These are phyloP conservation scores for Strigomonas oncopelti DNA, from an alignment of 208 protist species.

Conservation along the genomic window DNA sequence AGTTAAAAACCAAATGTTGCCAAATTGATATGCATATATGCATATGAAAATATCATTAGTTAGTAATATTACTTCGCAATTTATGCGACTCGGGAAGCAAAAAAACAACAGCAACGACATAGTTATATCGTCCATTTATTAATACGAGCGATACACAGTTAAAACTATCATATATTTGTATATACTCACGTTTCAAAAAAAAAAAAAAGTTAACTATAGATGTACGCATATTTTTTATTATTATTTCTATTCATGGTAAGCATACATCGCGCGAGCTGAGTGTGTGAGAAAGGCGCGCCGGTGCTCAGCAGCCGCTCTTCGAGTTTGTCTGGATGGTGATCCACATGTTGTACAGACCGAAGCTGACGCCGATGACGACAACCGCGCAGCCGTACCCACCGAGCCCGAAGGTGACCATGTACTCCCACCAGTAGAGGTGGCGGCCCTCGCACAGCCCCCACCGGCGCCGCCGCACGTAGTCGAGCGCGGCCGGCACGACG, in stretches of 20 bases:
- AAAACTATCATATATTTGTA: not conserved
- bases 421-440: constrained; percentile 39
- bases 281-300: too few relatives aligned
- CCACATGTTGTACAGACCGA: constrained; percentile 48
- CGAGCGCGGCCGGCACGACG: constrained; percentile 43
- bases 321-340: constrained; percentile 39
- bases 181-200: not conserved
- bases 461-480: constrained; percentile 44
- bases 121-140: not conserved
- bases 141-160: constrained; percentile 1
- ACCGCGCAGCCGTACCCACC: constrained; percentile 43
- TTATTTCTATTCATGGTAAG: not conserved
- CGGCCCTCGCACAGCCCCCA: constrained; percentile 27
- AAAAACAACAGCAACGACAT: not conserved
- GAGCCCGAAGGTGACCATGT: constrained; percentile 38
- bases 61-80: too few relatives aligned
- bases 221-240: not conserved
- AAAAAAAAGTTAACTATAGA: not conserved
- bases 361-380: constrained; percentile 39
- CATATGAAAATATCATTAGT: too few relatives aligned
- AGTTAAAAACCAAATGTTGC: too few relatives aligned
- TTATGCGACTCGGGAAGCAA: not conserved
- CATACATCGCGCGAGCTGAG: too few relatives aligned
- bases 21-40: too few relatives aligned
- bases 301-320: constrained; percentile 27